phyloP scores from a whole-genome alignment of 306 rosid species.

The Purshia tridentata region DNA sequence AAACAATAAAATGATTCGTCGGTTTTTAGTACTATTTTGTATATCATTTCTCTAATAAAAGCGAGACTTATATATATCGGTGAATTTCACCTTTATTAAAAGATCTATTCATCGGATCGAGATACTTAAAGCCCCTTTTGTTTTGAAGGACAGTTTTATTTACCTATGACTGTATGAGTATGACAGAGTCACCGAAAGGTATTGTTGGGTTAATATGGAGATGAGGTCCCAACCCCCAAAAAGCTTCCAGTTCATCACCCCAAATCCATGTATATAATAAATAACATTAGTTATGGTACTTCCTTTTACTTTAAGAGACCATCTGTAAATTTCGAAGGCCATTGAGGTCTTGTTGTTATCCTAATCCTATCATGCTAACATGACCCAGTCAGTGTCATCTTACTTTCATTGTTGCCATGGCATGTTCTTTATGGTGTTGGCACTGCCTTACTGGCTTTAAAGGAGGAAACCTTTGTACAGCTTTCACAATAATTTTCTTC shows the following conservation, averaged over 20 bases:
- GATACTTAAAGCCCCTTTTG: too few species aligned
- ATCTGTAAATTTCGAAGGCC: neutral
- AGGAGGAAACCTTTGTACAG: constrained; percentile 8
- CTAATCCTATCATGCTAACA: neutral
- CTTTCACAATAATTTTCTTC: neutral
- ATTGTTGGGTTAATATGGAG: too few species aligned
- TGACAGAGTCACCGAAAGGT: too few species aligned
- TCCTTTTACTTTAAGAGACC: neutral
- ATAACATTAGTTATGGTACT: neutral
- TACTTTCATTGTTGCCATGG: neutral
- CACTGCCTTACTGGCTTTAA: neutral
- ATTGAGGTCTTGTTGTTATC: neutral
- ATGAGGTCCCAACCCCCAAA: constrained; percentile 8
- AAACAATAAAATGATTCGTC: too few species aligned
- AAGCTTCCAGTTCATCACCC: constrained; percentile 4
- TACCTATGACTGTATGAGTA: too few species aligned
- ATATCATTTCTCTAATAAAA: too few species aligned
- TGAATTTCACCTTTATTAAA: too few species aligned
- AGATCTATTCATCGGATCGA: too few species aligned
- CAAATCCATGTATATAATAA: neutral
- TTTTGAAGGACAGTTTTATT: too few species aligned
- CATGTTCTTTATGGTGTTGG: neutral
- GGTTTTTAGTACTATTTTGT: too few species aligned
- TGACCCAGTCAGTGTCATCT: neutral
- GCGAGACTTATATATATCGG: too few species aligned